A percentile compares a stretch with the other conserved stretches of the same genome.
These are phyloP conservation scores for Ustilago xerochloae DNA, from an alignment of 1,284 basidiomycete species.

Conservation along the genomic window DNA sequence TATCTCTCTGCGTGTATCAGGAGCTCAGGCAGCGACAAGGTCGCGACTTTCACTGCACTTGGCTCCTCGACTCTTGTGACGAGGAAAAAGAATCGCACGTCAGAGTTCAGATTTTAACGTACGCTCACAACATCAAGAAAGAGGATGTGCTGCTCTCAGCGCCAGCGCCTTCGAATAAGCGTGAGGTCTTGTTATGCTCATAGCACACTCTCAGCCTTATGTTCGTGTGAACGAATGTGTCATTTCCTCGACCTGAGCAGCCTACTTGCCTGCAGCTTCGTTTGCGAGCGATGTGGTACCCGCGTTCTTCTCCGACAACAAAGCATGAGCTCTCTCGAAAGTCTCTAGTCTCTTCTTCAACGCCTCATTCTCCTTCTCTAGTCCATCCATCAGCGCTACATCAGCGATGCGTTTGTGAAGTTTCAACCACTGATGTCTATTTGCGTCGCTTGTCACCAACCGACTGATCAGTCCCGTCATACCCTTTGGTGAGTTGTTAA, in stretches of 20 bases:
- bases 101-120: background rate
- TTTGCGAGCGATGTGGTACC: background rate
- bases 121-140: no score
- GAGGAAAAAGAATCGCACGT: background rate
- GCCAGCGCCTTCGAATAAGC: no score
- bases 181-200: no score
- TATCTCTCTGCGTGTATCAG: background rate
- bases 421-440: slow-evolving; percentile 4
- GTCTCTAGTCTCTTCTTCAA: background rate
- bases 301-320: background rate
- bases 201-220: no score
- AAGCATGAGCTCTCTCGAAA: background rate
- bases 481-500: background rate
- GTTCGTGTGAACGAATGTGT: no score
- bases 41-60: no score
- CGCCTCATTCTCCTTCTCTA: slow-evolving; percentile 4
- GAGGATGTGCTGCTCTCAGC: no score
- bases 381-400: slow-evolving; percentile 5
- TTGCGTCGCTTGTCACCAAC: background rate
- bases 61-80: no score
- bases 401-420: slow-evolving; percentile 11
- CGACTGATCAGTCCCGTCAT: background rate
- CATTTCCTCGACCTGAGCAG: no score
- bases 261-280: background rate
- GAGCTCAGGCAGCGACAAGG: no score